phyloP scores from a whole-genome alignment of 192 early-diverging fungal genomes.

The Cetraspora pellucida region DNA sequence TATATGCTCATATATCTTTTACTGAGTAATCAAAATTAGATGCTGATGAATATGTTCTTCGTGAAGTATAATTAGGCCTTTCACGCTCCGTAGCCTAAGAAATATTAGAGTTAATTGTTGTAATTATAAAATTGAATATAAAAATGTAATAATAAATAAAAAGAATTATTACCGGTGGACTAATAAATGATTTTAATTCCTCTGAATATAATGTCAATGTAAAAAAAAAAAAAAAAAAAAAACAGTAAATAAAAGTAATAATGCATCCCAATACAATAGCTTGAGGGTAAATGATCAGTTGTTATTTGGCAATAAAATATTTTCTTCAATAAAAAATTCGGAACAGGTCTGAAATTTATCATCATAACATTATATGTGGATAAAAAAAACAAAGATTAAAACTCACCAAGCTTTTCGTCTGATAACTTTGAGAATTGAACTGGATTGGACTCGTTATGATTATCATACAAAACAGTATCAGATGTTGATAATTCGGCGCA shows the following conservation, averaged over 20 bases:
- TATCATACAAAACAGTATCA: conserved; percentile 61
- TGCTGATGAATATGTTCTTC: neutral
- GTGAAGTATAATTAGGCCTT: neutral
- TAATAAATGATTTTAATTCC: conserved; percentile 22
- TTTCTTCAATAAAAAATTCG: conserved; percentile 20
- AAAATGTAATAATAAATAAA: neutral
- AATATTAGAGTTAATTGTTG: neutral
- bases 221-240: neutral
- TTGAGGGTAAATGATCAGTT: neutral
- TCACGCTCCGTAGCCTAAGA: neutral
- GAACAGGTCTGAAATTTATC: conserved; percentile 28
- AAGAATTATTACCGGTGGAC: conserved; percentile 5
- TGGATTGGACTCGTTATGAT: conserved; percentile 54
- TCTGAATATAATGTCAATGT: neutral
- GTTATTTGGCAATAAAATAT: conserved; percentile 19
- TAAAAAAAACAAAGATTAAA: neutral
- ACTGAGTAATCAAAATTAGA: neutral
- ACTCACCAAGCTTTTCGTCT: conserved; percentile 59
- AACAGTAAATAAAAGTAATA: neutral
- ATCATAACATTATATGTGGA: neutral
- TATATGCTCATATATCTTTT: neutral
- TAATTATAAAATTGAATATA: neutral
- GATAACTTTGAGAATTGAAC: conserved; percentile 60
- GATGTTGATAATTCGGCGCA: conserved; percentile 74
- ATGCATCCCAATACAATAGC: neutral